phyloP scores from a whole-genome alignment of 148 eudicot genomes.

The Heliamphora exappendiculata region DNA sequence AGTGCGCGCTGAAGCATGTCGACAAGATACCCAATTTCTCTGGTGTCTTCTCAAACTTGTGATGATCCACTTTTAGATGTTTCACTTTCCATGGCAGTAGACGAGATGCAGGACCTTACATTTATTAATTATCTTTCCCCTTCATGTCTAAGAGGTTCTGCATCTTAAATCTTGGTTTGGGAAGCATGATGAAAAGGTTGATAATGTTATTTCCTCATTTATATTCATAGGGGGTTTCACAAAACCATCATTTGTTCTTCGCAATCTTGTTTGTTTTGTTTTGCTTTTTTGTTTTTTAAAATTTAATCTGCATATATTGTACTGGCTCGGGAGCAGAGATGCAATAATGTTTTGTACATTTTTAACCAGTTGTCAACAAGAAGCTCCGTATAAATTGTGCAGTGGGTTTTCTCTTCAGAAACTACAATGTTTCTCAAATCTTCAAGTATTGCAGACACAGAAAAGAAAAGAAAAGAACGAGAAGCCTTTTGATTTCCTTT shows the following conservation, averaged over 20 bases:
- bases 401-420: not conserved
- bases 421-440: not conserved
- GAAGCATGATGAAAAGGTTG: constrained; percentile 5
- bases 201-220: constrained; percentile 1
- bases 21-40: constrained; percentile 92
- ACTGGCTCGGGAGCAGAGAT: not conserved
- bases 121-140: not conserved
- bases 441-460: not conserved
- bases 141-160: not conserved
- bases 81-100: not conserved
- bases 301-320: constrained; percentile 2
- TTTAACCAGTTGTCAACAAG: not conserved
- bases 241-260: constrained; percentile 9
- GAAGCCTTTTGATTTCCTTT: no score
- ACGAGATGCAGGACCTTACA: not conserved
- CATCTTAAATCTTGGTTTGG: constrained; percentile 5
- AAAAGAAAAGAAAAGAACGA: no score
- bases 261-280: not conserved
- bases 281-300: not conserved
- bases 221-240: constrained; percentile 15
- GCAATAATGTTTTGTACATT: constrained; percentile 8
- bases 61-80: constrained; percentile 14
- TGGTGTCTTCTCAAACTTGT: constrained; percentile 57
- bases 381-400: not conserved
- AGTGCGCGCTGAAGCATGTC: constrained; percentile 74